Base-by-base conservation (phyloP, 371 early-diverging fungal genomes). In the Mucor plumbeus region DNA sequence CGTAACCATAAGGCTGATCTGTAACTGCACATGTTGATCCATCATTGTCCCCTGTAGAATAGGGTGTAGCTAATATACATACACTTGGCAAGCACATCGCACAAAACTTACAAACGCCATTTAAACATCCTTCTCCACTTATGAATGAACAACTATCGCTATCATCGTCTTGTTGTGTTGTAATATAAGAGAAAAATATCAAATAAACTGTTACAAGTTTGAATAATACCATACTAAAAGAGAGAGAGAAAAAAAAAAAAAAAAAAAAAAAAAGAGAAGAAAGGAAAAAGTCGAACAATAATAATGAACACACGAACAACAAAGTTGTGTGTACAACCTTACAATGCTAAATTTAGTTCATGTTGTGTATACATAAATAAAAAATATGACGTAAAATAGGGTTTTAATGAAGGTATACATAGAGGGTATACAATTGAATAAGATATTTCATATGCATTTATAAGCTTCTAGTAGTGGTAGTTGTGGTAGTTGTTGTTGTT, bases 101-200 rank as follows among this genome's bases (percentile, higher is more conserved):
- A 62, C 78, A 80, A 56, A 71, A 80, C 69, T 80, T 80, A 35
- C 78, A 80, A 14, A 70, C 71, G 9, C 76, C 78, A 36, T 74
- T 74, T 13, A 61, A 7, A 15, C 67, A 61, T 17, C 62, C 67
- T 56, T 55, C 44, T 3, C 61, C 62, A 9, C 61, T 67, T 14
- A 67, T 60, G 50, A 67, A 67, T 4, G 67, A 53, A 40, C 67
- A 67, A n/a, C 17, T 26, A 13, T 4, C 31, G 15, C 40, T 39
- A 10, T 54, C 33, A 19, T 35, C 50, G 6, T 31, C 63, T 54
- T 55, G 63, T 7, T 43, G 60, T 50, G 26, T 19, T 10, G 50
- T 26, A 21, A 50, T 11, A 21, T 26, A 11, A 0, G 13, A 19
- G 11, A 11, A 9, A 19, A 21, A 21, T 50, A 50, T 4, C 9